phyloP scores from a whole-genome alignment of 345 rosid genomes.

The Brassica napus region DNA sequence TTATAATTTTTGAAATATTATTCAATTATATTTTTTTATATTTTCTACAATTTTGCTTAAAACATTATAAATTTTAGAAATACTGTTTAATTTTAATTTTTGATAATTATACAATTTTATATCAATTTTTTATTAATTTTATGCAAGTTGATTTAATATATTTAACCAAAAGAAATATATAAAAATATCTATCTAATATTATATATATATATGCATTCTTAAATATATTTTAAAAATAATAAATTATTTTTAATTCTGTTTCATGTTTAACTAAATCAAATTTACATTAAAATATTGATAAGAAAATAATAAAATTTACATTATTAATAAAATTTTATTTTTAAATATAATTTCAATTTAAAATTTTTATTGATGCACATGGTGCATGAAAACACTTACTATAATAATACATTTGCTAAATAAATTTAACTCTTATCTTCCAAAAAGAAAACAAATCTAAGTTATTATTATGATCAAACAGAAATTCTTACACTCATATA shows the following conservation, averaged over 20 bases:
- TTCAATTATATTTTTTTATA: too few species aligned
- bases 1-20: too few species aligned
- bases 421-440: neutral
- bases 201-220: neutral
- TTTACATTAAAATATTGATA: too few species aligned
- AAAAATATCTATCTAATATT: neutral
- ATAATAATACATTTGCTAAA: neutral
- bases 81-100: neutral
- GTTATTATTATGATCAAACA: neutral
- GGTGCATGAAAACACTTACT: neutral
- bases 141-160: neutral
- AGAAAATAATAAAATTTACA: too few species aligned
- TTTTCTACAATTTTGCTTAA: too few species aligned
- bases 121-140: too few species aligned
- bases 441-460: neutral
- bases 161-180: too few species aligned
- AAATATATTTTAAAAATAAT: too few species aligned
- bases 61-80: too few species aligned
- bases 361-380: neutral
- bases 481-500: neutral
- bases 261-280: neutral
- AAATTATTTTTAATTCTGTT: too few species aligned
- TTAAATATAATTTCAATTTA: too few species aligned
- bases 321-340: too few species aligned
- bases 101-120: neutral